Evolutionary conservation across 257 asterid genomes (phyloP).

Genomic region (Craterostigma plantagineum): DNA sequence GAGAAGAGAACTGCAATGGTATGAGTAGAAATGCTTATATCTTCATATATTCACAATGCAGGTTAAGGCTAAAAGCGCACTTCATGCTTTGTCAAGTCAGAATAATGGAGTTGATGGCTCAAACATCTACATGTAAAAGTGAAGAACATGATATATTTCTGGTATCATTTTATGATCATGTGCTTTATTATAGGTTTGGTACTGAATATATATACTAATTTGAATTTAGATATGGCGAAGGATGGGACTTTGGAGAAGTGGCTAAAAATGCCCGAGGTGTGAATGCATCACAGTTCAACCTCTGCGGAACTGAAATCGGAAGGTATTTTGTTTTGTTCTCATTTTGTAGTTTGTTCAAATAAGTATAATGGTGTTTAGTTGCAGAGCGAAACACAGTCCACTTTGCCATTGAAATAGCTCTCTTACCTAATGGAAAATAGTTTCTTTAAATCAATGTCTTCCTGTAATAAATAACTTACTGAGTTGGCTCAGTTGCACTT

Average conservation of each 20-base stretch:
- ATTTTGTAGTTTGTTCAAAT: background rate
- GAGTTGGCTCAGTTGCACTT: background rate
- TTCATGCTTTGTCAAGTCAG: slow-evolving; percentile 42
- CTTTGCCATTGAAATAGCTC: too few relatives aligned
- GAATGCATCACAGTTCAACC: slow-evolving; percentile 79
- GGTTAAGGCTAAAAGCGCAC: slow-evolving; percentile 63
- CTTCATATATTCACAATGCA: slow-evolving; percentile 29
- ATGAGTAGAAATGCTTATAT: too few relatives aligned
- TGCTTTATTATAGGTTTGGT: background rate
- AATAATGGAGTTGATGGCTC: slow-evolving; percentile 72
- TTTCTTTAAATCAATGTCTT: too few relatives aligned
- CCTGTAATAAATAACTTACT: too few relatives aligned
- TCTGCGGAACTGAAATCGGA: slow-evolving; percentile 78
- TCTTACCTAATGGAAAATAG: too few relatives aligned
- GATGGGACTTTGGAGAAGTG: slow-evolving; percentile 98
- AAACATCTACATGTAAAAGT: slow-evolving; percentile 51
- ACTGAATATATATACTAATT: background rate
- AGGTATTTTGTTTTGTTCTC: slow-evolving; percentile 29
- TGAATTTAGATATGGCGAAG: slow-evolving; percentile 89
- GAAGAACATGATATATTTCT: slow-evolving; percentile 1
- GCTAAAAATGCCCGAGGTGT: slow-evolving; percentile 76
- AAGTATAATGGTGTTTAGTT: too few relatives aligned
- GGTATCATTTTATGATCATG: too few relatives aligned
- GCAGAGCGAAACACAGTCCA: too few relatives aligned
- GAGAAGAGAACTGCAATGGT: background rate